phyloP scores from a whole-genome alignment of 345 rosid species.

The Eucalyptus globulus region DNA sequence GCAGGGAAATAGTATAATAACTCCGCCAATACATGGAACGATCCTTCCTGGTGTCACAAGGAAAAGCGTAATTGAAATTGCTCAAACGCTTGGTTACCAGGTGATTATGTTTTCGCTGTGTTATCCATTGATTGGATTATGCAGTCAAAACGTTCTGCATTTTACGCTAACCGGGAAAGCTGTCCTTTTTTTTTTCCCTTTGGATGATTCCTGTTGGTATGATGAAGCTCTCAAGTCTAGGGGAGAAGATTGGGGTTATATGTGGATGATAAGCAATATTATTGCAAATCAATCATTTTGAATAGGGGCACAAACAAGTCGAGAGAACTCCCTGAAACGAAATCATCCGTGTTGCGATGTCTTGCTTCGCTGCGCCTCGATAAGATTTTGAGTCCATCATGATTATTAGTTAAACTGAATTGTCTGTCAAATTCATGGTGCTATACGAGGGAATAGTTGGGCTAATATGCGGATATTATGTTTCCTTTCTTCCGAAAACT shows the following conservation, averaged over 20 bases:
- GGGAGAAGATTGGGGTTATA: neutral
- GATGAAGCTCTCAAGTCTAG: neutral
- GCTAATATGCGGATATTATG: neutral
- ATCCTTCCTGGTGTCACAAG: constrained; percentile 43
- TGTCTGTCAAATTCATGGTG: neutral
- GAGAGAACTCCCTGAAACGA: neutral
- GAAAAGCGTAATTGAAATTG: constrained; percentile 32
- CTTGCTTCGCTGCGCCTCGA: neutral
- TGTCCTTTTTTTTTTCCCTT: neutral
- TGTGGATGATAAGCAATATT: neutral
- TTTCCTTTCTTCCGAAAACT: neutral
- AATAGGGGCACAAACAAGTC: neutral
- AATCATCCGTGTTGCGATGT: neutral
- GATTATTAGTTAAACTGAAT: neutral
- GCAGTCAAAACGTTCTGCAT: neutral
- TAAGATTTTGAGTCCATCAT: neutral
- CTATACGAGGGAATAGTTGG: neutral
- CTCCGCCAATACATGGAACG: constrained; percentile 31
- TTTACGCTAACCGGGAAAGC: neutral
- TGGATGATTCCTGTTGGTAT: neutral
- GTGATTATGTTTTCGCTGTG: neutral
- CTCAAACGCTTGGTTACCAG: neutral
- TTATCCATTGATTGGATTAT: neutral
- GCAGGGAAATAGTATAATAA: constrained; percentile 26
- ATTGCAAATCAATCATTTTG: neutral